A percentile compares a stretch with the other conserved stretches of the same genome.
phyloP scores from a whole-genome alignment of 306 rosid species.

The Medicago ruthenica region DNA sequence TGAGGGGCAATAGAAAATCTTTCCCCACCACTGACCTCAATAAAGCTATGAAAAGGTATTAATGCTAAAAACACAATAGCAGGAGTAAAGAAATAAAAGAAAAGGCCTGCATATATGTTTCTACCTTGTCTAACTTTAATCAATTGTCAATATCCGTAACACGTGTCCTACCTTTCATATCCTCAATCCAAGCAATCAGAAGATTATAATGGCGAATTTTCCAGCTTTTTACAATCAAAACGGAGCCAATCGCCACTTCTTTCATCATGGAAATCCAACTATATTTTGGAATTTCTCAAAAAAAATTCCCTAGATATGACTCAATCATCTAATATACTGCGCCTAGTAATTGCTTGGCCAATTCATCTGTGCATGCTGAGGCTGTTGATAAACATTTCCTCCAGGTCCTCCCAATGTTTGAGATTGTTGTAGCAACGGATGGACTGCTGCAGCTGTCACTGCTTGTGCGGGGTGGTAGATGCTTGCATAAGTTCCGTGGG shows the following conservation, averaged over 20 bases:
- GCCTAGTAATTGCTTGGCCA: constrained; percentile 90
- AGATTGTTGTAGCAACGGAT: constrained; percentile 93
- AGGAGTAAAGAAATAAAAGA: constrained; percentile 42
- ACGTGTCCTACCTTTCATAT: constrained; percentile 75
- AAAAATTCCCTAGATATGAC: constrained; percentile 50
- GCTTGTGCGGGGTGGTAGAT: constrained; percentile 89
- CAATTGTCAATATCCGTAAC: constrained; percentile 79
- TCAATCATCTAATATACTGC: constrained; percentile 47
- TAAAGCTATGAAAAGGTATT: constrained; percentile 51
- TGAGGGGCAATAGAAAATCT: constrained; percentile 51
- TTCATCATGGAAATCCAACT: constrained; percentile 57
- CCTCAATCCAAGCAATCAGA: constrained; percentile 79
- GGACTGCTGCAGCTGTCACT: constrained; percentile 72
- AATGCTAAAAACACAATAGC: constrained; percentile 59
- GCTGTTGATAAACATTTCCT: constrained; percentile 77
- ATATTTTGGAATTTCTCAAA: constrained; percentile 59
- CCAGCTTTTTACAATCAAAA: constrained; percentile 54
- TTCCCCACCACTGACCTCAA: constrained; percentile 54
- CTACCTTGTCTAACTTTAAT: constrained; percentile 65
- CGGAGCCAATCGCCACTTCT: constrained; percentile 54
- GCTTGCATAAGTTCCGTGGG: constrained; percentile 80
- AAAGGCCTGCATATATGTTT: constrained; percentile 68
- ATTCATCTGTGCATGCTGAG: constrained; percentile 91
- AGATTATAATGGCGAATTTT: constrained; percentile 60
- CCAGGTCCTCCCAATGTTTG: constrained; percentile 95